Evolutionary conservation across 768 basidiomycete genomes (phyloP), one percentile per base, ranked within the genome.

Genomic region (Podaxis sp.): DNA sequence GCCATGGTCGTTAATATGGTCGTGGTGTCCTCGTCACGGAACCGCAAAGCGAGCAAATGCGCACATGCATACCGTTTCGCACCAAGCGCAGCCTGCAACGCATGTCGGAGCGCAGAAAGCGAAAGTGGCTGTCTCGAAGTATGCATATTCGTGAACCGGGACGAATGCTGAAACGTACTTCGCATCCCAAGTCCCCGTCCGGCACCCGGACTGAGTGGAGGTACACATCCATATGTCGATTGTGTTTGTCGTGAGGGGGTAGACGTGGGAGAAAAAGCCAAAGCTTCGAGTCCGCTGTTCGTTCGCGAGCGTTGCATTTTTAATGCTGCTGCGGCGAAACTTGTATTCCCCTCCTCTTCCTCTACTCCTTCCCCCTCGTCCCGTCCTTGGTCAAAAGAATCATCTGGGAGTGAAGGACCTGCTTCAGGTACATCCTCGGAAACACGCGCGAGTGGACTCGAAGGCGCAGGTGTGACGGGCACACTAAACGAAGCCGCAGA

Each of bases 31-130:
- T 65, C 66, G n/a, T 65, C 66, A 26, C 42, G 33, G 70, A 95
- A 95, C 1, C 93, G 82, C 54, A 95, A 72, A 3, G 92, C 92
- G 2, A 95, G 79, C 3, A 95, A 79, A 70, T 95, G 90, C 2
- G 92, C 83, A 61, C 89, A 91, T 0, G 92, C 83, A 68, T 90
- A 93, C 13, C 92, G 84, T 66, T 88, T 90, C 17, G 91, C 84
- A 2, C 86, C 80, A 13, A 93, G 66, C 0, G 91, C 87, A n/a
- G 80, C 80, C 61, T 90, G 86, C 3, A 93, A 74, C 2, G 86
- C 80, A 17, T 81, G 77, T 38, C 82, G 80, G 9, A 93, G 74
- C 0, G 89, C 82, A 15, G 86, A 84, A 4, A 89, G 76, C 4
- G 89, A 90, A 1, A 91, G 74, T 0, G 88, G 87, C 69, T 92